A percentile compares a stretch with the other conserved stretches of the same genome.
Evolutionary conservation across 1,284 basidiomycete genomes (phyloP).

Genomic region (Omphalotus olearius): DNA sequence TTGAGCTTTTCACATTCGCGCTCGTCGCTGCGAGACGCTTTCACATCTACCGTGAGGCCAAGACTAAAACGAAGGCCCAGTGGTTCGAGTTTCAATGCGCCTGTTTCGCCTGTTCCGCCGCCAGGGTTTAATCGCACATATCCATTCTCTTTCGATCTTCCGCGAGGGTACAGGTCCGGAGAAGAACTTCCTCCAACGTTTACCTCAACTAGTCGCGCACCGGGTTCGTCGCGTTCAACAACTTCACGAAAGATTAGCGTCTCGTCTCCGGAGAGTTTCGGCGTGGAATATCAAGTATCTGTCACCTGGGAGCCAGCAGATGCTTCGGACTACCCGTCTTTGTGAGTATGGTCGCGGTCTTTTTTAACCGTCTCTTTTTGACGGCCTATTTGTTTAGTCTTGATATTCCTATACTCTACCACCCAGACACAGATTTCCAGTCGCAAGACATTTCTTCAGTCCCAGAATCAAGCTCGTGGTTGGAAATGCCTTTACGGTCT

Average conservation of each 20-base stretch:
- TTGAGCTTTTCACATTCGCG: constrained; percentile 24
- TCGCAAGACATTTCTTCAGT: constrained; percentile 43
- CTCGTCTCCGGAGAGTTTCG: constrained; percentile 25
- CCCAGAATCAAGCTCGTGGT: constrained; percentile 48
- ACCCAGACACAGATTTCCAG: constrained; percentile 56
- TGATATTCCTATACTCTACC: constrained; percentile 58
- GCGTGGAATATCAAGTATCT: constrained; percentile 52
- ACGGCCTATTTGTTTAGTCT: constrained; percentile 33
- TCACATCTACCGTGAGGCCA: constrained; percentile 23
- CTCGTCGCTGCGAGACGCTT: constrained; percentile 48
- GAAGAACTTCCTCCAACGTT: constrained; percentile 64
- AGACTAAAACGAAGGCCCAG: constrained; percentile 38
- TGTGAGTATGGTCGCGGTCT: constrained; percentile 38
- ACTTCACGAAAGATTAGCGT: constrained; percentile 21
- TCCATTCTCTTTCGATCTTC: constrained; percentile 57
- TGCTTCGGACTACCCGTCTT: constrained; percentile 34
- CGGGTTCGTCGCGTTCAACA: constrained; percentile 16
- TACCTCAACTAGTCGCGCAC: constrained; percentile 23
- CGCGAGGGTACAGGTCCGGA: constrained; percentile 40
- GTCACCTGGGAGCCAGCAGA: constrained; percentile 58
- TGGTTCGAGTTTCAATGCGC: constrained; percentile 30
- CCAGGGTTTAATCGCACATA: constrained; percentile 34
- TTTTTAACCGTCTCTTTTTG: constrained; percentile 4
- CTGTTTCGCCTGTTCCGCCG: constrained; percentile 18
- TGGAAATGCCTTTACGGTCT: constrained; percentile 60